phyloP scores from a whole-genome alignment of 441 rosid genomes.

The Raphanus hybrid region DNA sequence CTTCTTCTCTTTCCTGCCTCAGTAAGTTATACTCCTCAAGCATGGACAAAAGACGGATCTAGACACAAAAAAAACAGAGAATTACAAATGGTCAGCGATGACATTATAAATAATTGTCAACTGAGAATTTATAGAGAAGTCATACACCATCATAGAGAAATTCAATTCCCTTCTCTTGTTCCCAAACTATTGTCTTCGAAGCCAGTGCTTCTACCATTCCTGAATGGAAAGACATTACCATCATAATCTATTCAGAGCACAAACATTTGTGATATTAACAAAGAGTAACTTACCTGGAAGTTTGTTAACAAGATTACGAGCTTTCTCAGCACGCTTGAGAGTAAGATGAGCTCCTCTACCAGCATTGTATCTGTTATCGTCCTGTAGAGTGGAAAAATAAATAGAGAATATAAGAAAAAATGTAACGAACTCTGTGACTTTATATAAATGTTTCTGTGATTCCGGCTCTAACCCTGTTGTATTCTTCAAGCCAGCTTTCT shows the following conservation, averaged over 20 bases:
- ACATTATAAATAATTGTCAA: neutral
- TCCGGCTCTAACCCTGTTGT: conserved; percentile 72
- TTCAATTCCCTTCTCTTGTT: conserved; percentile 77
- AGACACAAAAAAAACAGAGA: neutral
- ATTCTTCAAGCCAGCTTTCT: conserved; percentile 99
- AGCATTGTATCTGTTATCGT: conserved; percentile 94
- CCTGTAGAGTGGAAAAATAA: conserved; percentile 51
- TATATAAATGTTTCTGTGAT: neutral
- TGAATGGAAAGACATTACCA: conserved; percentile 34
- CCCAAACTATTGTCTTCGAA: conserved; percentile 90
- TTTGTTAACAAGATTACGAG: conserved; percentile 89
- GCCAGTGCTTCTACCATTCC: conserved; percentile 86
- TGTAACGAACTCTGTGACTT: conserved; percentile 7
- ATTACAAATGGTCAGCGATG: conserved; percentile 1
- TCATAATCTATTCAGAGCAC: conserved; percentile 16
- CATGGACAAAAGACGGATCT: conserved; percentile 88
- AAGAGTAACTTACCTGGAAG: conserved; percentile 68
- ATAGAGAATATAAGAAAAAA: conserved; percentile 17
- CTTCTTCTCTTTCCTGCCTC: conserved; percentile 92
- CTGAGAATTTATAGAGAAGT: conserved; percentile 21
- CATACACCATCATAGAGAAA: conserved; percentile 96
- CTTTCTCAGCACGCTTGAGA: conserved; percentile 98
- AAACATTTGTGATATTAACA: neutral
- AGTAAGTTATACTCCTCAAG: conserved; percentile 83
- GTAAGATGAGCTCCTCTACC: conserved; percentile 97